Conservation (phyloP, 768 basidiomycete species). For the Boletus eberwhitei region DNA sequence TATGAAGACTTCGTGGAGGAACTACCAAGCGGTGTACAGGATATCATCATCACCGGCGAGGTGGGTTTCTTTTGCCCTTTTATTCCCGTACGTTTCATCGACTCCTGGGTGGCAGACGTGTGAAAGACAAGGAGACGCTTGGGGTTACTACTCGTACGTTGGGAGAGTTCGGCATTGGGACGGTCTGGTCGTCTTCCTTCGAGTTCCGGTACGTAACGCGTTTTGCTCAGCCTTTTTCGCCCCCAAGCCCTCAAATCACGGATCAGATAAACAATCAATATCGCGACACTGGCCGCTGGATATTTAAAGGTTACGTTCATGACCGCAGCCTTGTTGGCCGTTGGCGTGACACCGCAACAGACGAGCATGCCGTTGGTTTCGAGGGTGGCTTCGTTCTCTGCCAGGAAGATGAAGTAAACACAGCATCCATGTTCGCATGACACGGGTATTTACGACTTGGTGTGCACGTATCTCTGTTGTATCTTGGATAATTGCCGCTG, state of each 20-base stretch:
- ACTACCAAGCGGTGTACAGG: slow-evolving; percentile 40
- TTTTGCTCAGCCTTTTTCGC: background rate
- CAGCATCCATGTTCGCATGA: slow-evolving; percentile 16
- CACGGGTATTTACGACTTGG: slow-evolving; percentile 14
- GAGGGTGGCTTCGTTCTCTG: slow-evolving; percentile 49
- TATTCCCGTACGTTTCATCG: background rate
- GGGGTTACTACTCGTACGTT: slow-evolving; percentile 45
- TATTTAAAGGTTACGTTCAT: slow-evolving; percentile 53
- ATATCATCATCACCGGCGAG: slow-evolving; percentile 52
- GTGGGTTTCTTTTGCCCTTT: slow-evolving; percentile 27
- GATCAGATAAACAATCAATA: slow-evolving; percentile 35
- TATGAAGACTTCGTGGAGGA: slow-evolving; percentile 40
- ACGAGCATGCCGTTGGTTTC: slow-evolving; percentile 38
- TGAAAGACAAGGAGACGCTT: slow-evolving; percentile 43
- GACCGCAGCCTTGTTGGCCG: slow-evolving; percentile 49
- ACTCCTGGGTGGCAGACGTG: slow-evolving; percentile 34
- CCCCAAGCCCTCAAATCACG: slow-evolving; percentile 8
- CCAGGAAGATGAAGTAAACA: slow-evolving; percentile 29
- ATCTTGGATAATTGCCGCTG: slow-evolving; percentile 13
- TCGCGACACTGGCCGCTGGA: slow-evolving; percentile 39
- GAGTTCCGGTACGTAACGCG: slow-evolving; percentile 39
- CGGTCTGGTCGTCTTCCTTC: slow-evolving; percentile 45
- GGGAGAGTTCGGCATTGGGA: slow-evolving; percentile 54
- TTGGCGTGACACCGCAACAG: slow-evolving; percentile 50
- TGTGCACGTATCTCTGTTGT: slow-evolving; percentile 9